These are phyloP conservation scores for Triticum turgidum DNA, from an alignment of 176 grass and related monocot genomes.

Conservation along the genomic window DNA sequence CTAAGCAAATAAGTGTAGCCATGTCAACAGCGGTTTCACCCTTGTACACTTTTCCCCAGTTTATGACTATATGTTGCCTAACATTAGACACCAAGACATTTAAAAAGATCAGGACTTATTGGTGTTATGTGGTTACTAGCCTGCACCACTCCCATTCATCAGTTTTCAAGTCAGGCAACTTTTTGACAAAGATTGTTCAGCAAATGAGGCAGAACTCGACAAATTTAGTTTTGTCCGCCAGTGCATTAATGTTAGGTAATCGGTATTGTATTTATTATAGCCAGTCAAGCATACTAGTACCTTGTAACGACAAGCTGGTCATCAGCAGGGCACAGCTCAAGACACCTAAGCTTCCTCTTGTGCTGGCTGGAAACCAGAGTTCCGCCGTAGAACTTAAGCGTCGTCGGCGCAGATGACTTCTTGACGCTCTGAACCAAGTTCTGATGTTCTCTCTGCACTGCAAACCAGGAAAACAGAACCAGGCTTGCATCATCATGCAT, in stretches of 20 bases:
- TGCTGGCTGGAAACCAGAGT: conserved; percentile 67
- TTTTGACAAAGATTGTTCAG: not conserved
- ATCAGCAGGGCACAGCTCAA: conserved; percentile 79
- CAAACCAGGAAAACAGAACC: conserved; percentile 1
- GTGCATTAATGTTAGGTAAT: not conserved
- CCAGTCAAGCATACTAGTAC: conserved; percentile 23
- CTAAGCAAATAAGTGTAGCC: not conserved
- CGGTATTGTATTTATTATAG: not conserved
- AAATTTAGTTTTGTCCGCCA: not conserved
- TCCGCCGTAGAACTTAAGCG: conserved; percentile 58
- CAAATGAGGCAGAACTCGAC: not conserved
- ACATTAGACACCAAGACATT: not conserved
- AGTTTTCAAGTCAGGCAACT: not conserved
- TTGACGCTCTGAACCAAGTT: conserved; percentile 70
- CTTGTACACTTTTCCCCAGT: not conserved
- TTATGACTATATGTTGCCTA: not conserved
- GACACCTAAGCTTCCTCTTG: conserved; percentile 87
- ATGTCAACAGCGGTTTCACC: not conserved
- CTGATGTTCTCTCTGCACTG: conserved; percentile 65
- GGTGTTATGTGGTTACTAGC: not conserved
- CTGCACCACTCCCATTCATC: not conserved
- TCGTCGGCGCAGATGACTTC: conserved; percentile 42
- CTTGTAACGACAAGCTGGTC: conserved; percentile 88
- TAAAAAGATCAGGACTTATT: not conserved
- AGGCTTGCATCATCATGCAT: not conserved